A percentile compares a stretch with the other conserved stretches of the same genome.
Evolutionary conservation across 2,329 filamentous ascomycete genomes (phyloP).

Genomic region (Fusarium devonianum): DNA sequence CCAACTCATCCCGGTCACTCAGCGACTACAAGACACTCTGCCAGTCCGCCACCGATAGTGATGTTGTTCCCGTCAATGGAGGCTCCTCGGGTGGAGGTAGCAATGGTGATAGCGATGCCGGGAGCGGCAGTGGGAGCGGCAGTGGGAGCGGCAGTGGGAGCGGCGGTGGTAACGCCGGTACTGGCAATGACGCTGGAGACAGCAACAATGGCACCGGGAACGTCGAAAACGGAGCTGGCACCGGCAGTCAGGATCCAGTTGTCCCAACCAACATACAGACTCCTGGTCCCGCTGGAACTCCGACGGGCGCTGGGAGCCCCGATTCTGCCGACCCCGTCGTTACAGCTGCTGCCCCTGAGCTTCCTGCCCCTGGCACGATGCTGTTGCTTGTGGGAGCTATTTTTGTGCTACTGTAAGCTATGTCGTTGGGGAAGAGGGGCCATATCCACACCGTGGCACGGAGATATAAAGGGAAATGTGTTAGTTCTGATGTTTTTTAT

Average conservation of each 20-base stretch:
- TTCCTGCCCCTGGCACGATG: slow-evolving; percentile 52
- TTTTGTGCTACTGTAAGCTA: slow-evolving; percentile 51
- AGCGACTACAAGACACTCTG: slow-evolving; percentile 56
- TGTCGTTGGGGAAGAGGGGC: not conserved
- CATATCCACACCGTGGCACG: slow-evolving; percentile 17
- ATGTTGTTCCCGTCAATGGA: slow-evolving; percentile 36
- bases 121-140: slow-evolving; percentile 13
- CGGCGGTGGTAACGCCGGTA: slow-evolving; percentile 11
- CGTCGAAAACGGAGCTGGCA: slow-evolving; percentile 13
- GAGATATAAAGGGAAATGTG: slow-evolving; percentile 11
- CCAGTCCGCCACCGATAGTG: slow-evolving; percentile 40
- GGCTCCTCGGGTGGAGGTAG: slow-evolving; percentile 30
- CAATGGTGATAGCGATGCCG: slow-evolving; percentile 34
- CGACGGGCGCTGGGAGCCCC: slow-evolving; percentile 33
- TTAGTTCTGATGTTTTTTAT: slow-evolving; percentile 35
- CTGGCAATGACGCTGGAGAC: not conserved
- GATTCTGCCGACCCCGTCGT: slow-evolving; percentile 23
- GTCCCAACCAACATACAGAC: slow-evolving; percentile 22
- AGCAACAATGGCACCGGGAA: slow-evolving; percentile 7
- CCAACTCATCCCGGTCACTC: slow-evolving; percentile 62
- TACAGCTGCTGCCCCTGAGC: slow-evolving; percentile 38
- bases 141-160: slow-evolving; percentile 14
- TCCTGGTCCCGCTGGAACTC: slow-evolving; percentile 30
- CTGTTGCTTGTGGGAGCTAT: slow-evolving; percentile 54
- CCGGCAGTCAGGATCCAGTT: slow-evolving; percentile 2